Evolutionary conservation across 495 filamentous ascomycete genomes (phyloP).

Genomic region (Terfezia claveryi): DNA sequence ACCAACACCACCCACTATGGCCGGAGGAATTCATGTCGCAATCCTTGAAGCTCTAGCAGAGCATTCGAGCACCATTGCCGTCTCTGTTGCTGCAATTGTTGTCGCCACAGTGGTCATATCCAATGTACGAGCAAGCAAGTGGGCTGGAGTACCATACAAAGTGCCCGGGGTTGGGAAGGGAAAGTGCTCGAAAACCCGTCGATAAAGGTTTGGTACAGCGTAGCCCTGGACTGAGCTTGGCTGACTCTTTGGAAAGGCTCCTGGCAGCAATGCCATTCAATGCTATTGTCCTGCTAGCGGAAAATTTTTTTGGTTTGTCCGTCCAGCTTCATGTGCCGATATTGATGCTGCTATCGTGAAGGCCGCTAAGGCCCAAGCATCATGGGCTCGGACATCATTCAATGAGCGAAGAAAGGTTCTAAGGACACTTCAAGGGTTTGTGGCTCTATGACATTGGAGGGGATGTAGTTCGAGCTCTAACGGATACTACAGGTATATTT

Average conservation of each 20-base stretch:
- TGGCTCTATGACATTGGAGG: background rate
- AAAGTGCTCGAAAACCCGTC: slow-evolving; percentile 39
- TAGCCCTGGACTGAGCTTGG: too few species aligned
- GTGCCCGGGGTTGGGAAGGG: slow-evolving; percentile 34
- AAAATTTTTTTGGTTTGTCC: slow-evolving; percentile 52
- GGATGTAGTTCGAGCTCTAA: background rate
- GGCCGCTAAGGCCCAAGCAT: slow-evolving; percentile 48
- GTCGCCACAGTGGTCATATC: background rate
- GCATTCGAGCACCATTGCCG: background rate
- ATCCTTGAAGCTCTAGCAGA: background rate
- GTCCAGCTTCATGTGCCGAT: slow-evolving; percentile 51
- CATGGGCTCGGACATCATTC: slow-evolving; percentile 68
- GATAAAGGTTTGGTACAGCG: slow-evolving; percentile 24
- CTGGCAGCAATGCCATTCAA: slow-evolving; percentile 28
- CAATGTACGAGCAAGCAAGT: slow-evolving; percentile 18
- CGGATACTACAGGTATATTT: slow-evolving; percentile 32
- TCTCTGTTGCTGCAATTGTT: background rate
- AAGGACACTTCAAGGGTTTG: slow-evolving; percentile 47
- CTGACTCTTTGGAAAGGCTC: background rate
- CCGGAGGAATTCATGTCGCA: too few species aligned
- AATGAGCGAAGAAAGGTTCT: slow-evolving; percentile 56
- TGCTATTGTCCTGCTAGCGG: slow-evolving; percentile 87
- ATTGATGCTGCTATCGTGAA: slow-evolving; percentile 62
- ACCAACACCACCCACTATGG: too few species aligned
- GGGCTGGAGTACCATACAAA: slow-evolving; percentile 31